Evolutionary conservation across 352 stramenopile genomes (phyloP), one percentile per base, ranked within the genome.

Genomic region (Globisporangium carolinianum): DNA sequence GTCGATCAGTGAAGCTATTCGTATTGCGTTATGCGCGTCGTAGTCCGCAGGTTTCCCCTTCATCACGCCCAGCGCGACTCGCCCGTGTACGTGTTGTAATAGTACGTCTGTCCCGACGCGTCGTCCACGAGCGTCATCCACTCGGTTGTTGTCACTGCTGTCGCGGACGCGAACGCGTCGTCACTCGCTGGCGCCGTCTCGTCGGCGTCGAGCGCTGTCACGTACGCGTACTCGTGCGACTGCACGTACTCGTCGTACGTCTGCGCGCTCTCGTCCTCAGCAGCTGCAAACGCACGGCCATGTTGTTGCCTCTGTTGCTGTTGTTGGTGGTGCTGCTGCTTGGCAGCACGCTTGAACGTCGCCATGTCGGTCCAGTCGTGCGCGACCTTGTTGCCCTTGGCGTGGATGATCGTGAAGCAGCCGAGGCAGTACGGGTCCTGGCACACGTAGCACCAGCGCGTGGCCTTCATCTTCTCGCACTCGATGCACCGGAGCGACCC

Each of bases 381-480:
- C 5, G 51, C 71, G 1, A 68, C 61, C 58, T 94, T 94, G 65
- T 91, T 89, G 41, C 82, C 82, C 55, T 90, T 91, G 35, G 77
- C 71, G 51, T 94, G 82, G 49, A 92, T 92, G 53, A 94, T 91
- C 39, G 69, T 83, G 60, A 87, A 94, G 51, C 82, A 91, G 4
- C 80, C 80, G 14, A 91, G 70, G 57, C 80, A 92, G 58, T 91
- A 94, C 47, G 79, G 82, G 49, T 94, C 84, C 49, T 85, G 69
- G 58, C 82, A 94, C 32, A 79, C 68, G 47, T 69, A 73, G 55
- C 82, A 92, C 77, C 75, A 94, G 36, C 81, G 68, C 11, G 84
- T 92, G 14, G 82, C 84, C 47, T 84, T 83, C 73, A 92, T 89
- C 59, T 89, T 91, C 61, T 94, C 84, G 53, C 84, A 92, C 60